Percentiles rank a stretch among this genome's conserved stretches.
phyloP scores from a whole-genome alignment of 2,329 filamentous ascomycete species.

The Lachnellula cervina region DNA sequence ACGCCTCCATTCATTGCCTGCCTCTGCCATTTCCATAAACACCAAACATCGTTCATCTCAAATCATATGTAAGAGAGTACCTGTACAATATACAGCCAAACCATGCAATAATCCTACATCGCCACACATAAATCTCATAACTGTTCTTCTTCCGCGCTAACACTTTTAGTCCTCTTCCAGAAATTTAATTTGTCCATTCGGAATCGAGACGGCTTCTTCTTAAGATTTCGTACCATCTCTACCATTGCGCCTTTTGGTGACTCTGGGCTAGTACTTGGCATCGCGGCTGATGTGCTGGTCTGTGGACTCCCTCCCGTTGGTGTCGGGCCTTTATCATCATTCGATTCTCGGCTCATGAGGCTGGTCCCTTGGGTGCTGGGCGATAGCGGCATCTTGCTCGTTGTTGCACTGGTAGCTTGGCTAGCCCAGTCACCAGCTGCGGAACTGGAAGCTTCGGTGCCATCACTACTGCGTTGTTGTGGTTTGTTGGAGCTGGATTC shows the following conservation, averaged over 20 bases:
- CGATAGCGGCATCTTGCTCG: conserved; percentile 58
- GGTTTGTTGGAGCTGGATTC: conserved; percentile 5
- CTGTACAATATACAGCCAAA: too few species aligned
- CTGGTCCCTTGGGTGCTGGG: conserved; percentile 63
- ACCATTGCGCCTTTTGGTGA: conserved; percentile 37
- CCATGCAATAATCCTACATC: too few species aligned
- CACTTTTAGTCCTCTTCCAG: conserved; percentile 31
- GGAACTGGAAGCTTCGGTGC: conserved; percentile 55
- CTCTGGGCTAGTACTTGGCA: conserved; percentile 18
- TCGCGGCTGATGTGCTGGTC: conserved; percentile 20
- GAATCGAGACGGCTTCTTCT: conserved; percentile 60
- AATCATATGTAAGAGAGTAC: too few species aligned
- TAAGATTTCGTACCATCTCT: conserved; percentile 45
- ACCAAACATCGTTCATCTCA: too few species aligned
- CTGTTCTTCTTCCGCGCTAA: conserved; percentile 15
- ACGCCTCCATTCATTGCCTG: too few species aligned
- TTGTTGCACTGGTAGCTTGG: conserved; percentile 58
- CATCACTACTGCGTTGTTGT: conserved; percentile 53
- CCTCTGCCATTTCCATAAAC: too few species aligned
- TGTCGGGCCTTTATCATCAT: conserved; percentile 8
- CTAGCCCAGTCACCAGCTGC: conserved; percentile 57
- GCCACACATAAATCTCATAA: too few species aligned
- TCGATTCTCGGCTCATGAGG: conserved; percentile 49
- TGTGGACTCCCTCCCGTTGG: conserved; percentile 17
- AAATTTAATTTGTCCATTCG: conserved; percentile 46